Conservation (phyloP, 306 rosid genomes). For the Vicia villosa region DNA sequence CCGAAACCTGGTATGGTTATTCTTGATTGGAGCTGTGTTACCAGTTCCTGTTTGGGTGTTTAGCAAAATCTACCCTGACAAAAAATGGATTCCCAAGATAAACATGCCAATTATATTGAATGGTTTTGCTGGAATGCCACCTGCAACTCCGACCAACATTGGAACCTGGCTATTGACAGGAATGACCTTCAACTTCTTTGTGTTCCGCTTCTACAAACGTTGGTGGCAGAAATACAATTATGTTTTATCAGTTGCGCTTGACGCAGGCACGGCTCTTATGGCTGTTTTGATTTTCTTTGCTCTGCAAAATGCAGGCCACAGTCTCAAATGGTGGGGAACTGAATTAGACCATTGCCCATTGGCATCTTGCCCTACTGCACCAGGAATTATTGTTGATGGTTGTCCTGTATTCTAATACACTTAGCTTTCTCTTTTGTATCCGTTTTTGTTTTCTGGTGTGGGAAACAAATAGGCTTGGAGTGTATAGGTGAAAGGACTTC, state of each 20-base stretch:
- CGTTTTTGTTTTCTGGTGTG: too few relatives aligned
- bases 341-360: slow-evolving; percentile 81
- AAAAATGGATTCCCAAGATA: slow-evolving; percentile 88
- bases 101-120: too few relatives aligned
- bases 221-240: slow-evolving; percentile 99
- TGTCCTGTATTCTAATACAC: slow-evolving; percentile 76
- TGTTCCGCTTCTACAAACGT: slow-evolving; percentile 70
- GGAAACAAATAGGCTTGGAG: too few relatives aligned
- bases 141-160: slow-evolving; percentile 91
- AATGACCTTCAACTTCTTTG: slow-evolving; percentile 81
- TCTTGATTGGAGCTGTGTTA: slow-evolving; percentile 79
- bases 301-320: slow-evolving; percentile 63
- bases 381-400: slow-evolving; percentile 73
- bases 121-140: slow-evolving; percentile 98
- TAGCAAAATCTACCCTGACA: slow-evolving; percentile 79
- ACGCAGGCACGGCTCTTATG: slow-evolving; percentile 97
- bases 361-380: slow-evolving; percentile 91
- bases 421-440: too few relatives aligned
- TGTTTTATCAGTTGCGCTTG: slow-evolving; percentile 82
- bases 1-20: slow-evolving; percentile 84
- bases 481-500: too few relatives aligned
- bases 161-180: slow-evolving; percentile 91
- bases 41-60: slow-evolving; percentile 83
- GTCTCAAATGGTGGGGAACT: slow-evolving; percentile 89
- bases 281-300: slow-evolving; percentile 84